Evolutionary conservation across 305 asterid genomes (phyloP).

Genomic region (Fraxinus albicans): DNA sequence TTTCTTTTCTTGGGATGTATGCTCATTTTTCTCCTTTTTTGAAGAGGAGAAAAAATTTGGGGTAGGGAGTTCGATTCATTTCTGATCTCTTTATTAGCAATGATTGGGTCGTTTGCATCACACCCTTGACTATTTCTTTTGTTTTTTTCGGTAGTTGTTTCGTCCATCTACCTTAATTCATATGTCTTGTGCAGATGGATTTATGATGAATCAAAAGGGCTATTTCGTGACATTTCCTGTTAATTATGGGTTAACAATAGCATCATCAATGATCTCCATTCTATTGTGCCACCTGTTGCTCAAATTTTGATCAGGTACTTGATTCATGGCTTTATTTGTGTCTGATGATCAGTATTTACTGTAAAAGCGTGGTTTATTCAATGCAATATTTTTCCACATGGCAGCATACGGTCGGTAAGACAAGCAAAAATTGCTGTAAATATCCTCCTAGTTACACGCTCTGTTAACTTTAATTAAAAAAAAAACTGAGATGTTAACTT

Average conservation of each 20-base stretch:
- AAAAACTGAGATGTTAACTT: not conserved
- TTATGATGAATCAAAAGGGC: constrained; percentile 6
- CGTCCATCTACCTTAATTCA: not conserved
- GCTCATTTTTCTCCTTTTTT: not conserved
- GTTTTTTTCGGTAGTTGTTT: not conserved
- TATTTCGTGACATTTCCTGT: constrained; percentile 63
- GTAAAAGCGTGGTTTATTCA: not conserved
- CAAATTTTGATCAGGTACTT: constrained; percentile 27
- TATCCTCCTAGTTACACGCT: not conserved
- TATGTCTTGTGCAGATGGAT: constrained; percentile 67
- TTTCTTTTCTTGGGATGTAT: not conserved
- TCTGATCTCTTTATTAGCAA: not conserved
- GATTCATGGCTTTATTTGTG: not conserved
- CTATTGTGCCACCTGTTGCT: constrained; percentile 4
- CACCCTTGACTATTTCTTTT: not conserved
- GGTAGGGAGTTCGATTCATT: not conserved
- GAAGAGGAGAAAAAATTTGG: not conserved
- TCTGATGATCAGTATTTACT: not conserved
- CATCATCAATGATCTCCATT: constrained; percentile 16
- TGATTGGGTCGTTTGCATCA: not conserved
- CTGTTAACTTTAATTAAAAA: not conserved
- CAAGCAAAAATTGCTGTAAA: not conserved
- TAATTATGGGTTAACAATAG: constrained; percentile 29
- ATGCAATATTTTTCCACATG: not conserved
- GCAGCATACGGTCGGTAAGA: not conserved